These are phyloP conservation scores for Syncephalastrum contaminatum DNA, from an alignment of 371 early-diverging fungal genomes.

Conservation along the genomic window DNA sequence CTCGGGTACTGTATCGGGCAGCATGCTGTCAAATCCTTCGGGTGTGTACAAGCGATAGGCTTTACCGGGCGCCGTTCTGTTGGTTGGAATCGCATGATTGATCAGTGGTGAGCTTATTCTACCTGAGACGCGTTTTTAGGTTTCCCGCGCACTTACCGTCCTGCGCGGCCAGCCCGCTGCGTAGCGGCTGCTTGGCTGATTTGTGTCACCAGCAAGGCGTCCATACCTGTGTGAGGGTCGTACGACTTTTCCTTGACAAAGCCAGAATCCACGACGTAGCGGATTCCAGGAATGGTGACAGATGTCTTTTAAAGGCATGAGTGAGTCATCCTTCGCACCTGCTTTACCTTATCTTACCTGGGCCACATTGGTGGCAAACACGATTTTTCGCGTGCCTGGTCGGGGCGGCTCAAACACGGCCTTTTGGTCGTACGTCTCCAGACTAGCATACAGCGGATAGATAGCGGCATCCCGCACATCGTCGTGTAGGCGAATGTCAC, in stretches of 20 bases:
- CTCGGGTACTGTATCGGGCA: constrained; percentile 90
- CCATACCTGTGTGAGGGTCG: constrained; percentile 79
- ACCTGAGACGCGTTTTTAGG: no score
- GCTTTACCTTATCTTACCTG: constrained; percentile 79
- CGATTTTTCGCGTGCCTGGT: constrained; percentile 84
- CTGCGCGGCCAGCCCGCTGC: constrained; percentile 99
- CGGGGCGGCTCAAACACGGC: constrained; percentile 92
- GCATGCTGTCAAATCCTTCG: constrained; percentile 82
- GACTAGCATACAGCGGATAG: constrained; percentile 89
- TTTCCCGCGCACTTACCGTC: constrained; percentile 65
- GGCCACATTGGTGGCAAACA: constrained; percentile 99
- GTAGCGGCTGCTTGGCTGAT: constrained; percentile 91
- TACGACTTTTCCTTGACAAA: constrained; percentile 89
- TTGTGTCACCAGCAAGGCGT: constrained; percentile 80
- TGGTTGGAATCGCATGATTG: no score
- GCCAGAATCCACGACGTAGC: constrained; percentile 93
- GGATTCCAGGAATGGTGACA: constrained; percentile 88
- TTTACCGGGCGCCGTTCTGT: constrained; percentile 77
- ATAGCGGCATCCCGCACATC: constrained; percentile 53
- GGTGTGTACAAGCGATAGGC: constrained; percentile 95
- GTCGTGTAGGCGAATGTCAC: constrained; percentile 16
- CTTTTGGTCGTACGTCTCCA: constrained; percentile 87
- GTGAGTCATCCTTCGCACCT: constrained; percentile 46
- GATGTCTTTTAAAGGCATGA: constrained; percentile 28
- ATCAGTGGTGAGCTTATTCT: no score